Percentiles rank a stretch among this genome's conserved stretches.
Evolutionary conservation across 2,329 filamentous ascomycete species (phyloP).

Genomic region (Aspergillus sp.): DNA sequence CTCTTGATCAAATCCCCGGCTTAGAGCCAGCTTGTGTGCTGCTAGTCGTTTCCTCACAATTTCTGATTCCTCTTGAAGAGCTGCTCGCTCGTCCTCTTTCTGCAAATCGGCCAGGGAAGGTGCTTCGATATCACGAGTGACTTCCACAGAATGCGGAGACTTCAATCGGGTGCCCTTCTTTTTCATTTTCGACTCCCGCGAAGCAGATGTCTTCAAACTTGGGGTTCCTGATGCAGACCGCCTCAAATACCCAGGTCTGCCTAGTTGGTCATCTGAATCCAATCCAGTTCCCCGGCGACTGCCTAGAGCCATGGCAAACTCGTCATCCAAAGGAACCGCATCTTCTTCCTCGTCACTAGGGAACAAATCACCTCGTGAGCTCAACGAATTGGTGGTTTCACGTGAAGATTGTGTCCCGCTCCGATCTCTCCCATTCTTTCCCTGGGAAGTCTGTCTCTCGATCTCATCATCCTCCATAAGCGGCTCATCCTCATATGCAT

Average conservation of each 20-base stretch:
- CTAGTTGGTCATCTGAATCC: slow-evolving; percentile 63
- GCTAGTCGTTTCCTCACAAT: slow-evolving; percentile 51
- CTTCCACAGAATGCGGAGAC: slow-evolving; percentile 16
- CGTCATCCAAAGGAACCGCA: slow-evolving; percentile 86
- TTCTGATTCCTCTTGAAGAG: slow-evolving; percentile 52
- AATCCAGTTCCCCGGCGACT: slow-evolving; percentile 55
- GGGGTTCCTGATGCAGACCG: slow-evolving; percentile 43
- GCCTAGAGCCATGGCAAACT: slow-evolving; percentile 80
- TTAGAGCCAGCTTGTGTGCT: slow-evolving; percentile 51
- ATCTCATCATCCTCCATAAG: slow-evolving; percentile 60
- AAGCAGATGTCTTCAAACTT: slow-evolving; percentile 39
- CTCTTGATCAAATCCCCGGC: slow-evolving; percentile 44
- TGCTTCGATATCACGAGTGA: slow-evolving; percentile 28
- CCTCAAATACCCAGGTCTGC: slow-evolving; percentile 45
- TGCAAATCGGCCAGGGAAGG: slow-evolving; percentile 53
- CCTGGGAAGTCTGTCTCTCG: slow-evolving; percentile 13
- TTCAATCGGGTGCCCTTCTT: slow-evolving; percentile 25
- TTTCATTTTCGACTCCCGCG: slow-evolving; percentile 38
- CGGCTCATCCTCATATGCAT: slow-evolving; percentile 61
- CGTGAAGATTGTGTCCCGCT: slow-evolving; percentile 77
- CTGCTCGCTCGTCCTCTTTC: slow-evolving; percentile 52
- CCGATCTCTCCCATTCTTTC: slow-evolving; percentile 45
- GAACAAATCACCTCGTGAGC: slow-evolving; percentile 84
- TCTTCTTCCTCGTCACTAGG: slow-evolving; percentile 92
- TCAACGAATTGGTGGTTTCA: slow-evolving; percentile 77